Evolutionary conservation across 495 filamentous ascomycete genomes (phyloP), one percentile per base, ranked within the genome.

Genomic region (Letharia lupina): DNA sequence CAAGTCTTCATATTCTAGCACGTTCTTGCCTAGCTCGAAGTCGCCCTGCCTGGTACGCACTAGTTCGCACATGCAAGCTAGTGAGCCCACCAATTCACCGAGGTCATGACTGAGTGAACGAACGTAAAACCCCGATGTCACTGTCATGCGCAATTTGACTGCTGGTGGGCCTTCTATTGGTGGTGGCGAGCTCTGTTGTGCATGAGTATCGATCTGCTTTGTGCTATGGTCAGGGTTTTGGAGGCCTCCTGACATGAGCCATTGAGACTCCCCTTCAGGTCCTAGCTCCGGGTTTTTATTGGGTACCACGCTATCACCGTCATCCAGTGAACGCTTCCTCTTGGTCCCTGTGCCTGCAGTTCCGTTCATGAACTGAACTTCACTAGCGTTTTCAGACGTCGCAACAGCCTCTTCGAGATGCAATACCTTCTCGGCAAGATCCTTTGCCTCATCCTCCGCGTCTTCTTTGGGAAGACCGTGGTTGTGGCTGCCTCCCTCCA

Each of bases 41-140:
- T 89, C 81, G 18, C 84, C 91, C 73, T 99, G 94, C 56, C 89
- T 86, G 3, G 84, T 88, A 23, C 94, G 86, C 58, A 88, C 81
- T 41, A 99, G 83, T 65, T 87, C 84, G 60, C 91, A 87, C 94
- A 99, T 98, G 71, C 93, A 78, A 37, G 83, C 94, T 42, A 88
- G 85, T 44, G 89, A 95, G 35, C 87, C 86, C 15, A 96, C 77
- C 54, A 91, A 90, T 69, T 86, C 82, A 23, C 94, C 94, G 40
- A 99, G 81, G 71, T 99, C 95, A 71, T 98, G 91, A 63, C 90
- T 90, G 54, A 99, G 81, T 44, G 88, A 93, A 63, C 94, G 90
- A 50, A 99, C 94, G 76, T 99, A 99, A 81, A 98, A 99, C 52
- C 94, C 94, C 6, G 91, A 96, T 7, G 91, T 88, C 50, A 96